phyloP scores from a whole-genome alignment of 2,329 filamentous ascomycete species.

The Calycina herbarum region DNA sequence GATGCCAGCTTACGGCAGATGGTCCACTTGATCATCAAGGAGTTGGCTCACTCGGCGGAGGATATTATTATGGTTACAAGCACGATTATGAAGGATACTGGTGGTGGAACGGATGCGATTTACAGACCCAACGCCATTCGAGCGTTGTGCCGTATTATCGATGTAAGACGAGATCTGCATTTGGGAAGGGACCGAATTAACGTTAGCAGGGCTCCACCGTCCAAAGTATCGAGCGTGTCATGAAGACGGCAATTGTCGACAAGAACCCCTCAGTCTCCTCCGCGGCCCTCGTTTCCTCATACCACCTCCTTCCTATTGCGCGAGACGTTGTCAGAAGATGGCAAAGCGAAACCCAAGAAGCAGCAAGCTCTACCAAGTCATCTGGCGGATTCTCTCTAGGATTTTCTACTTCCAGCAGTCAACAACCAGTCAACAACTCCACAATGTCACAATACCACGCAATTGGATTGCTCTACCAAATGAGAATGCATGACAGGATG shows the following conservation, averaged over 20 bases:
- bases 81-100: conserved; percentile 99
- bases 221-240: conserved; percentile 94
- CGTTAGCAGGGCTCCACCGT: conserved; percentile 77
- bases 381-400: conserved; percentile 87
- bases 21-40: conserved; percentile 98
- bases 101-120: conserved; percentile 88
- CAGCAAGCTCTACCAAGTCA: conserved; percentile 85
- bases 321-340: conserved; percentile 93
- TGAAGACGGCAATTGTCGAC: conserved; percentile 99
- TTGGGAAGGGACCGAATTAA: conserved; percentile 27
- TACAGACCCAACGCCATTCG: conserved; percentile 96
- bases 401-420: conserved; percentile 77
- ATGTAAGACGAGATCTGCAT: conserved; percentile 58
- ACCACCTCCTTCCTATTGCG: conserved; percentile 94
- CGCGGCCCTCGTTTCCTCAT: conserved; percentile 92
- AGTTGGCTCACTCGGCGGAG: conserved; percentile 90
- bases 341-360: conserved; percentile 98
- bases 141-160: conserved; percentile 93
- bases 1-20: conserved; percentile 97
- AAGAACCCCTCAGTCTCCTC: conserved; percentile 98
- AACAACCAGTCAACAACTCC: conserved; percentile 83
- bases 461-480: conserved; percentile 95
- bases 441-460: conserved; percentile 99
- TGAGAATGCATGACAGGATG: conserved; percentile 97
- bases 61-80: conserved; percentile 99